phyloP scores from a whole-genome alignment of 2,329 filamentous ascomycete genomes.

The Sarocladiaceae sp. region DNA sequence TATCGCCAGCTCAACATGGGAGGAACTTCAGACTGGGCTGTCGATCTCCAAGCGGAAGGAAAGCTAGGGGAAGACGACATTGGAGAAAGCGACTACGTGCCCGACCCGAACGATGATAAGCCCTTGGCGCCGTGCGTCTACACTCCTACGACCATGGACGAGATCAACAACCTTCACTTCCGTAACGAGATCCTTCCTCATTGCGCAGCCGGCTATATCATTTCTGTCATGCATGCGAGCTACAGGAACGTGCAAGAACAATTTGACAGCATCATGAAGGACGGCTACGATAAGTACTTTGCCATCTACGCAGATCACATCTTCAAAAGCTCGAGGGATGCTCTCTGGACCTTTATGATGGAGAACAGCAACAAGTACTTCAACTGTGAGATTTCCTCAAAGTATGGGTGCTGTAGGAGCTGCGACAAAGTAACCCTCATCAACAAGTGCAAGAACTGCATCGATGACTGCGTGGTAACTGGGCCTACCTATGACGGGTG shows the following conservation, averaged over 20 bases:
- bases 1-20: conserved; percentile 11
- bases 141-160: conserved; percentile 7
- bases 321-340: background rate
- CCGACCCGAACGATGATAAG: conserved; percentile 8
- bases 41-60: conserved; percentile 12
- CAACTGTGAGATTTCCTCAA: conserved; percentile 4
- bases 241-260: conserved; percentile 5
- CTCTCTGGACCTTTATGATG: conserved; percentile 4
- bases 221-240: conserved; percentile 9
- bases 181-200: conserved; percentile 4
- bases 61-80: too few relatives aligned
- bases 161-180: conserved; percentile 11
- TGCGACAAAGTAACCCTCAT: background rate
- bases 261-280: conserved; percentile 8
- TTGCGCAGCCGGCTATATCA: conserved; percentile 10
- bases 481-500: background rate
- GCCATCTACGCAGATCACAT: conserved; percentile 10
- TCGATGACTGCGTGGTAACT: conserved; percentile 5
- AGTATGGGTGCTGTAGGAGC: conserved; percentile 8
- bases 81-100: too few relatives aligned
- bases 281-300: conserved; percentile 11
- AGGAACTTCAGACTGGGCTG: conserved; percentile 17
- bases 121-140: conserved; percentile 2
- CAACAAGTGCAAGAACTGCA: conserved; percentile 8
- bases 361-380: conserved; percentile 9